Percentiles rank a stretch among this genome's conserved stretches.
Evolutionary conservation across 2,329 filamentous ascomycete genomes (phyloP).

Genomic region (Diplocarpon rosae): DNA sequence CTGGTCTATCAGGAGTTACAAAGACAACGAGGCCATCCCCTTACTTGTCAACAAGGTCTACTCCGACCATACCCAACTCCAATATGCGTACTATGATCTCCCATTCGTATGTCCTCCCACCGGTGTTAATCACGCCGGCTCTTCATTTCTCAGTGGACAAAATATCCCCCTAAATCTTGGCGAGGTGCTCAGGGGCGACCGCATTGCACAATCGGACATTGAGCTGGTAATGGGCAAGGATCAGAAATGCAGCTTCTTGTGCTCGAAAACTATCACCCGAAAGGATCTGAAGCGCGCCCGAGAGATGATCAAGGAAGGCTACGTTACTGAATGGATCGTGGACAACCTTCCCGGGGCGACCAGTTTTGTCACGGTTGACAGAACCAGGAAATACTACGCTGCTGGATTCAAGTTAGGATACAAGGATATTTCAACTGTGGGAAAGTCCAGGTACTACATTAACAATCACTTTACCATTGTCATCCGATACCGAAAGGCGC

Average conservation of each 20-base stretch:
- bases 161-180: slow-evolving; percentile 75
- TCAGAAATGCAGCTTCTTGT: slow-evolving; percentile 60
- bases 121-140: slow-evolving; percentile 52
- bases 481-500: slow-evolving; percentile 63
- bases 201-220: slow-evolving; percentile 76
- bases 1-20: slow-evolving; percentile 74
- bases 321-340: slow-evolving; percentile 88
- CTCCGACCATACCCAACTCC: slow-evolving; percentile 79
- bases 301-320: slow-evolving; percentile 65
- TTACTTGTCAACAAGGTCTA: slow-evolving; percentile 89
- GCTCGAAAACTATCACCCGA: slow-evolving; percentile 54
- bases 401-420: slow-evolving; percentile 84
- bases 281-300: slow-evolving; percentile 56
- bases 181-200: slow-evolving; percentile 77
- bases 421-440: slow-evolving; percentile 51
- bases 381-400: slow-evolving; percentile 77
- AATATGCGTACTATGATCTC: slow-evolving; percentile 82
- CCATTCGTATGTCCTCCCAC: slow-evolving; percentile 78
- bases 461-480: slow-evolving; percentile 86
- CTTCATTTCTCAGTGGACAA: slow-evolving; percentile 62
- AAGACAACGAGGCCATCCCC: slow-evolving; percentile 64
- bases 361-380: slow-evolving; percentile 78
- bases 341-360: slow-evolving; percentile 85
- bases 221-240: slow-evolving; percentile 70
- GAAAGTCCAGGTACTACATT: slow-evolving; percentile 57